A percentile compares a stretch with the other conserved stretches of the same genome.
Conservation (phyloP, 2,329 filamentous ascomycete species). For the Penicillium thymicola region DNA sequence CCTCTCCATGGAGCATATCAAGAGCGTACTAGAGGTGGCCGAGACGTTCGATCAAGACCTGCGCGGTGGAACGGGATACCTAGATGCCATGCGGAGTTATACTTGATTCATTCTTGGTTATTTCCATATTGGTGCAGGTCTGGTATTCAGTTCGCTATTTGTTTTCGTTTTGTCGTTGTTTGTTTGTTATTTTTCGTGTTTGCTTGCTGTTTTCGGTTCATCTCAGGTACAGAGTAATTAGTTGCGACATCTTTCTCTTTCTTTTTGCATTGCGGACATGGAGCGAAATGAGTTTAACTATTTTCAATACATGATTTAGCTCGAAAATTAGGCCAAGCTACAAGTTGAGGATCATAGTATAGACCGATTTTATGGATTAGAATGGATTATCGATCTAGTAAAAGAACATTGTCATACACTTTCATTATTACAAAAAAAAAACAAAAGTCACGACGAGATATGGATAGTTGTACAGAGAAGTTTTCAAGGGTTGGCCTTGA, state of each 20-base stretch:
- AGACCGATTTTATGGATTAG: constrained; percentile 1
- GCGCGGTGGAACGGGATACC: constrained; percentile 73
- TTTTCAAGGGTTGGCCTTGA: constrained; percentile 55
- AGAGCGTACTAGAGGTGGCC: constrained; percentile 77
- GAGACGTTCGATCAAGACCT: constrained; percentile 80
- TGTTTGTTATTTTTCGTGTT: background rate
- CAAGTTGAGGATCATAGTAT: background rate
- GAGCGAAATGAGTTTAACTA: background rate
- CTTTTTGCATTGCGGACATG: background rate
- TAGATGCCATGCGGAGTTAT: constrained; percentile 82
- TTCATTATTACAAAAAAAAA: constrained; percentile 7
- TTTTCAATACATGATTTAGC: background rate
- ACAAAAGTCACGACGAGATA: constrained; percentile 5
- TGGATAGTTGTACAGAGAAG: constrained; percentile 16
- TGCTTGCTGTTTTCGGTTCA: background rate
- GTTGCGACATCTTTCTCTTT: background rate
- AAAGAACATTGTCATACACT: constrained; percentile 8
- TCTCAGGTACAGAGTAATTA: background rate
- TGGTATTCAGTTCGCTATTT: background rate
- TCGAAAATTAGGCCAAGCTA: background rate
- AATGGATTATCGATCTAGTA: background rate
- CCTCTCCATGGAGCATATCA: constrained; percentile 75
- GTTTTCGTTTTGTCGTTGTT: background rate
- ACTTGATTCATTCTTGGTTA: constrained; percentile 28
- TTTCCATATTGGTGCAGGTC: background rate